Evolutionary conservation across 176 grass and related monocot genomes (phyloP), one percentile per base, ranked within the genome.

Genomic region (Melocanna baccifera): DNA sequence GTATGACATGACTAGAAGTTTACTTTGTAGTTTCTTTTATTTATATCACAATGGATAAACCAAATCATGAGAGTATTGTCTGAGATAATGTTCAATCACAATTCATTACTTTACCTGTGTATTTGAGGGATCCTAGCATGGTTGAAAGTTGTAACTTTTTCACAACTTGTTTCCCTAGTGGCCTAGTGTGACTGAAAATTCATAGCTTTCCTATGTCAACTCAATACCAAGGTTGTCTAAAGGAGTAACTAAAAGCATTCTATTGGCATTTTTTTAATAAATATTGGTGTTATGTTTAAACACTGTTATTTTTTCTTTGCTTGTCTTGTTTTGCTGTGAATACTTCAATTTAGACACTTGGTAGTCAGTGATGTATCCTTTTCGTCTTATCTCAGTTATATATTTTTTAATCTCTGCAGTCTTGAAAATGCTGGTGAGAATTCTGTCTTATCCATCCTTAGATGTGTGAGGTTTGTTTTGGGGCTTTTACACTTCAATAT

Each of bases 371-470:
- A 61, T 72, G 8, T 30, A 41, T 23, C n/a, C 25, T 75, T 67
- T 73, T 12, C 29, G 9, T 55, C 67, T 57, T 52, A 58, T 53
- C 23, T 80, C 29, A 39, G 25, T 84, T 67, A 12, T 69, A 77
- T 56, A 58, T 76, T 37, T 76, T 37, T 69, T 75, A 34, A 64
- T 80, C 39, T 77, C 76, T 84, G 72, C 87, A 98, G 92, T 70
- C 92, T 97, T 89, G 95, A 97, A 85, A 94, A 94, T 88, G 88
- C 95, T 84, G 92, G 92, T 69, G 95, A 97, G 89, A 90, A 74
- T 87, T 97, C 90, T 45, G 87, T 97, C 12, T 86, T 97, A 41
- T 90, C 95, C 36, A 91, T 97, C 75, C 67, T 97, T 76, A 91
- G 87, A 90, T 94, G 90, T 42, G 81, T 92, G 82, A 92, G 95